A percentile compares a stretch with the other conserved stretches of the same genome.
Conservation (phyloP, 371 early-diverging fungal genomes). For the Funneliformis caledonium region DNA sequence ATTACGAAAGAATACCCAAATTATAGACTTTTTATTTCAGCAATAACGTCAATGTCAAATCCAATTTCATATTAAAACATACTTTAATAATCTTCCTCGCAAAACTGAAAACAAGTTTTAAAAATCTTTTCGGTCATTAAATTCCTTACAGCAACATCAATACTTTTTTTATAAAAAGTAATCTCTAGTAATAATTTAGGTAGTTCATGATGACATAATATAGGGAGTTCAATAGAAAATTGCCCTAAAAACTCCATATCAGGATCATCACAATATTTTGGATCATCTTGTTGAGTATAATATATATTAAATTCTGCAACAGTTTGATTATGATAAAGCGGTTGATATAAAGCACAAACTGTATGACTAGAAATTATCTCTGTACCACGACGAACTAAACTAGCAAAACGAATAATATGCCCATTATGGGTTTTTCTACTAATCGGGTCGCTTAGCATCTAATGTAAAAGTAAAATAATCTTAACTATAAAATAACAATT, state of each 20-base stretch:
- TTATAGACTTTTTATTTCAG: no score
- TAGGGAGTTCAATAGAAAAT: neutral
- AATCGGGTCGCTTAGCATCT: no score
- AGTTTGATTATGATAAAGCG: neutral
- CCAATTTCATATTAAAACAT: no score
- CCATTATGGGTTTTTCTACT: neutral
- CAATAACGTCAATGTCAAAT: no score
- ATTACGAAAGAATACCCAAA: no score
- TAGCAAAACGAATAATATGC: neutral
- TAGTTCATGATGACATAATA: neutral
- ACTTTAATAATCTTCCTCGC: neutral
- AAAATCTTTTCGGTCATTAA: conserved; percentile 1
- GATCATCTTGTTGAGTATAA: neutral
- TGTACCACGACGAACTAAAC: neutral
- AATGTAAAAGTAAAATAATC: no score
- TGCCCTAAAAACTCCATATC: neutral
- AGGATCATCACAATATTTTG: conserved; percentile 10
- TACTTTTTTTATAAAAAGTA: neutral
- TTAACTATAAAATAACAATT: no score
- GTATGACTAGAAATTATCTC: neutral
- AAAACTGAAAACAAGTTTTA: conserved; percentile 22
- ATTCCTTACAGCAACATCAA: neutral
- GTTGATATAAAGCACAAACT: neutral
- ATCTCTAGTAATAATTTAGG: neutral
- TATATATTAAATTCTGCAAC: neutral